Evolutionary conservation across 768 basidiomycete genomes (phyloP).

Genomic region (Lactarius deliciosus): DNA sequence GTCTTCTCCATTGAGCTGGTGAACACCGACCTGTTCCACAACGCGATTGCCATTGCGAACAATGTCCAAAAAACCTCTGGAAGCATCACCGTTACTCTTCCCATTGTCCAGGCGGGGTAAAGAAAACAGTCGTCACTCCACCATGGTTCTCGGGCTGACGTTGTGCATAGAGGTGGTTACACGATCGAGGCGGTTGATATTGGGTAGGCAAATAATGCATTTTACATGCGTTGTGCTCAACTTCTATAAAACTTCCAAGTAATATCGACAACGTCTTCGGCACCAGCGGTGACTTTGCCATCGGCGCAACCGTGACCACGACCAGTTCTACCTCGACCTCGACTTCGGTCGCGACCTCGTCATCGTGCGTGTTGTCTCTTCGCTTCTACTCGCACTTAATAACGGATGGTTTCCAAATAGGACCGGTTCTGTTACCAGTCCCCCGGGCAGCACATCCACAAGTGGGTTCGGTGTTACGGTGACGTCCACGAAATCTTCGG

Average conservation of each 20-base stretch:
- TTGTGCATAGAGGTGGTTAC: constrained; percentile 16
- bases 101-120: constrained; percentile 17
- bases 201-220: constrained; percentile 3
- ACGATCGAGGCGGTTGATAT: constrained; percentile 25
- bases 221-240: constrained; percentile 2
- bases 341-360: background rate
- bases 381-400: background rate
- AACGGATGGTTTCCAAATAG: constrained; percentile 3
- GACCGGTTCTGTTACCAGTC: constrained; percentile 13
- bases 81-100: constrained; percentile 14
- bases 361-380: constrained; percentile 7
- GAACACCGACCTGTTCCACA: constrained; percentile 8
- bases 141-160: background rate
- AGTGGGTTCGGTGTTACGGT: background rate
- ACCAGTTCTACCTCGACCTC: constrained; percentile 11
- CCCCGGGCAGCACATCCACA: background rate
- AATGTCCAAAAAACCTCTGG: constrained; percentile 8
- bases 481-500: background rate
- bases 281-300: constrained; percentile 3
- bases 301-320: constrained; percentile 17
- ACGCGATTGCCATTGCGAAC: constrained; percentile 27
- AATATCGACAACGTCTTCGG: constrained; percentile 12
- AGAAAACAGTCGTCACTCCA: background rate
- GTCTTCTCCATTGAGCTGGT: constrained; percentile 16
- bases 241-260: constrained; percentile 1